Conservation (phyloP, 768 basidiomycete genomes). For the Neoboletus brunneissimus region DNA sequence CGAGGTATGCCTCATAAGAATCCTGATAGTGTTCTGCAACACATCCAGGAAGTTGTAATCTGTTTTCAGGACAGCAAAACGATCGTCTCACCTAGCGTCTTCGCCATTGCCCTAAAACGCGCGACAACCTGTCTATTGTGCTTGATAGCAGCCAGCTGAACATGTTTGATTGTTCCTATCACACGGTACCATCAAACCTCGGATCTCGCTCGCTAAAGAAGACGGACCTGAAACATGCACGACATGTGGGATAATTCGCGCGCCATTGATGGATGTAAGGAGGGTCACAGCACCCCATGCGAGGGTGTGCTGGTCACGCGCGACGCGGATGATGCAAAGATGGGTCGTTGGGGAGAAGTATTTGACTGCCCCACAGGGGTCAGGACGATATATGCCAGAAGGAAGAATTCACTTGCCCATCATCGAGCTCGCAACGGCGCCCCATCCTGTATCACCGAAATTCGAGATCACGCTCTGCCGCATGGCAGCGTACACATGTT, state of each 20-base stretch:
- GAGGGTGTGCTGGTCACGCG: conserved; percentile 73
- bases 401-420: conserved; percentile 46
- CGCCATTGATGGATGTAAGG: conserved; percentile 58
- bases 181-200: not conserved
- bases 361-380: conserved; percentile 54
- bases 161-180: conserved; percentile 83
- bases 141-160: conserved; percentile 70
- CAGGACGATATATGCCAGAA: not conserved
- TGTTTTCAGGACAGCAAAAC: not conserved
- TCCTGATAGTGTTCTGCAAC: conserved; percentile 53
- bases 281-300: conserved; percentile 81
- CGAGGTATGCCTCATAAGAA: conserved; percentile 57
- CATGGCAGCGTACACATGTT: conserved; percentile 64
- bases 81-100: conserved; percentile 45
- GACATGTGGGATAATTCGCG: conserved; percentile 66
- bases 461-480: conserved; percentile 66
- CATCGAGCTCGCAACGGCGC: conserved; percentile 68
- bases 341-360: conserved; percentile 84
- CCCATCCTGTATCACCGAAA: conserved; percentile 88
- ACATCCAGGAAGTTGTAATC: not conserved
- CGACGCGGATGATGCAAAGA: conserved; percentile 82
- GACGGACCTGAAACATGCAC: conserved; percentile 74
- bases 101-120: conserved; percentile 54
- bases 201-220: not conserved
- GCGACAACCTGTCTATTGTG: conserved; percentile 74